phyloP scores from a whole-genome alignment of 345 rosid genomes.

The Trapa incisa region DNA sequence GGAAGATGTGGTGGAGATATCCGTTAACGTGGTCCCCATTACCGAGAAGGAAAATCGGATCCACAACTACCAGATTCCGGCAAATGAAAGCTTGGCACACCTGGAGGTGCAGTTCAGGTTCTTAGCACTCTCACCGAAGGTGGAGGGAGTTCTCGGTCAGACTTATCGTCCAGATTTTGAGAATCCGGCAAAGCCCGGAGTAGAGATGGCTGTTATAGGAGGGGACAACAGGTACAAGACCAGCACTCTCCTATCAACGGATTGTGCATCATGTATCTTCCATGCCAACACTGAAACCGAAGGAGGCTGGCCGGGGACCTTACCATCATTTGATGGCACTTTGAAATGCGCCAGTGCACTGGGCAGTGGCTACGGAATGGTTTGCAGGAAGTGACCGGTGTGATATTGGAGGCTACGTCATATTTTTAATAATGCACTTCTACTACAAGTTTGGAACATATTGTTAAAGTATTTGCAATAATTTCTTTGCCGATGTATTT shows the following conservation, averaged over 20 bases:
- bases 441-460: too few relatives aligned
- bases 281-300: neutral
- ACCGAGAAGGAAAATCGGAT: conserved; percentile 53
- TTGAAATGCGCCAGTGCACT: neutral
- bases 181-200: conserved; percentile 55
- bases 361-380: neutral
- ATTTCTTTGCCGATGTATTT: too few relatives aligned
- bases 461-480: too few relatives aligned
- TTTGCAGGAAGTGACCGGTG: neutral
- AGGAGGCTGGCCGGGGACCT: neutral
- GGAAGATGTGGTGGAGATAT: conserved; percentile 35
- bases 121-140: conserved; percentile 38
- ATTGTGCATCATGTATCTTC: conserved; percentile 33
- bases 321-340: neutral
- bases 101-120: conserved; percentile 54
- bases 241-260: conserved; percentile 31
- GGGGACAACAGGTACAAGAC: conserved; percentile 48
- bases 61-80: conserved; percentile 45
- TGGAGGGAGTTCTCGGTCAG: conserved; percentile 59
- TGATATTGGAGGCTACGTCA: too few relatives aligned
- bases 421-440: too few relatives aligned
- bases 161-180: conserved; percentile 49
- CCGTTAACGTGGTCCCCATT: conserved; percentile 52
- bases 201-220: conserved; percentile 46
- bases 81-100: conserved; percentile 49